phyloP scores from a whole-genome alignment of 345 rosid genomes.

The Brassica rapa region DNA sequence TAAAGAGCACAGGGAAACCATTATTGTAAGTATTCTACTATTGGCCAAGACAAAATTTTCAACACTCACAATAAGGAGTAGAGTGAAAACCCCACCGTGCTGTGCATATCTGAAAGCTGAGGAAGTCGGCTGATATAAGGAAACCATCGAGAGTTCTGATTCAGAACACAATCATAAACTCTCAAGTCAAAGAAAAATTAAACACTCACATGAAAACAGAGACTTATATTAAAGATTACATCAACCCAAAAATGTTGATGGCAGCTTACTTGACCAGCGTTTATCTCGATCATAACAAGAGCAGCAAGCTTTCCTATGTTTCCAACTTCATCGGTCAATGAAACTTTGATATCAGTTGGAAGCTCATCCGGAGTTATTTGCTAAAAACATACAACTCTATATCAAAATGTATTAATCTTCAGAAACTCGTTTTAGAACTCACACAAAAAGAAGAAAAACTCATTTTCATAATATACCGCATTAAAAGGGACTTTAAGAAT shows the following conservation, averaged over 20 bases:
- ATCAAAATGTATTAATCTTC: slow-evolving; percentile 1
- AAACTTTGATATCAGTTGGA: slow-evolving; percentile 47
- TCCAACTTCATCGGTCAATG: slow-evolving; percentile 51
- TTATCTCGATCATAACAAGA: slow-evolving; percentile 53
- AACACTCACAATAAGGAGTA: neutral
- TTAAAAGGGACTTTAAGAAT: slow-evolving; percentile 67
- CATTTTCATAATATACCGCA: slow-evolving; percentile 43
- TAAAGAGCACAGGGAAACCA: slow-evolving; percentile 34
- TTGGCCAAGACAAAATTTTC: too few relatives aligned
- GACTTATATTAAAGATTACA: neutral
- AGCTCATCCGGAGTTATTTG: slow-evolving; percentile 66
- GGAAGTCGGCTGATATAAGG: slow-evolving; percentile 79
- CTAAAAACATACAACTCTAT: slow-evolving; percentile 35
- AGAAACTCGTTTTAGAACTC: neutral
- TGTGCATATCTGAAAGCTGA: slow-evolving; percentile 57
- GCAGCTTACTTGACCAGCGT: slow-evolving; percentile 53
- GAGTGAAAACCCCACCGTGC: slow-evolving; percentile 50
- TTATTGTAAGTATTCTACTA: neutral
- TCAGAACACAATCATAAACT: slow-evolving; percentile 17
- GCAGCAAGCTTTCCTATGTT: slow-evolving; percentile 64
- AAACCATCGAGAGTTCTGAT: slow-evolving; percentile 71
- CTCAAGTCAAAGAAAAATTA: slow-evolving; percentile 9
- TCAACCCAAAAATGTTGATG: neutral
- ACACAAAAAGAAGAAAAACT: neutral
- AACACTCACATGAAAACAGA: neutral